A percentile compares a stretch with the other conserved stretches of the same genome.
Conservation (phyloP, 2,329 filamentous ascomycete genomes). For the Akanthomyces uredinophilus region DNA sequence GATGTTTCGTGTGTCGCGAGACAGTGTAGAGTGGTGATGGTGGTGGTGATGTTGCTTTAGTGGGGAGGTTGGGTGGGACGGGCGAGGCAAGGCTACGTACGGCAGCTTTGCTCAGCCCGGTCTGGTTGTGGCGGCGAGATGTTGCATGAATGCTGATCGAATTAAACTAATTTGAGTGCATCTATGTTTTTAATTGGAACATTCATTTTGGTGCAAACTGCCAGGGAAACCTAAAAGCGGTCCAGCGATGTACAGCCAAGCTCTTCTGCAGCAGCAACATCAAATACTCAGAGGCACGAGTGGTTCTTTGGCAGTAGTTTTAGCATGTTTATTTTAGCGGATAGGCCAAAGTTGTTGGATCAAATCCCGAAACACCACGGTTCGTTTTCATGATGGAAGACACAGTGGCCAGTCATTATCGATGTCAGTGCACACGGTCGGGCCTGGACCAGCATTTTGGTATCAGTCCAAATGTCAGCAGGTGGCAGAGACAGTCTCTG, state of each 20-base stretch:
- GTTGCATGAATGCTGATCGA: neutral
- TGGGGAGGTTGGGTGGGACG: slow-evolving; percentile 7
- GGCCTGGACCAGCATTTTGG: neutral
- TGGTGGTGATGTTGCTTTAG: slow-evolving; percentile 1
- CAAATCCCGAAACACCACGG: no score
- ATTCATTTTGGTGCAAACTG: no score
- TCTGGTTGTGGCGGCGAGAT: neutral
- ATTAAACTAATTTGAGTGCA: no score
- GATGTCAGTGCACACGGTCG: neutral
- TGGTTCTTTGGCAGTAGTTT: no score
- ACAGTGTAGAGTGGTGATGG: slow-evolving; percentile 8
- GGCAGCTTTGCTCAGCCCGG: neutral
- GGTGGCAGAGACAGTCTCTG: neutral
- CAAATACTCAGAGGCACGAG: no score
- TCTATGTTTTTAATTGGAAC: no score
- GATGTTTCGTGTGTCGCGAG: neutral
- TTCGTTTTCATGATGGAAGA: neutral
- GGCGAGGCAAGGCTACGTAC: neutral
- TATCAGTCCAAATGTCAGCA: neutral
- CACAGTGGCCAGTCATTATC: neutral
- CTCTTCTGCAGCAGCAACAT: no score
- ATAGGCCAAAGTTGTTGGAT: no score
- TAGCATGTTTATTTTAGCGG: no score
- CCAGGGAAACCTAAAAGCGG: no score
- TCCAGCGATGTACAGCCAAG: no score